A percentile compares a stretch with the other conserved stretches of the same genome.
Evolutionary conservation across 2,329 filamentous ascomycete genomes (phyloP).

Genomic region (Diplodia corticola): DNA sequence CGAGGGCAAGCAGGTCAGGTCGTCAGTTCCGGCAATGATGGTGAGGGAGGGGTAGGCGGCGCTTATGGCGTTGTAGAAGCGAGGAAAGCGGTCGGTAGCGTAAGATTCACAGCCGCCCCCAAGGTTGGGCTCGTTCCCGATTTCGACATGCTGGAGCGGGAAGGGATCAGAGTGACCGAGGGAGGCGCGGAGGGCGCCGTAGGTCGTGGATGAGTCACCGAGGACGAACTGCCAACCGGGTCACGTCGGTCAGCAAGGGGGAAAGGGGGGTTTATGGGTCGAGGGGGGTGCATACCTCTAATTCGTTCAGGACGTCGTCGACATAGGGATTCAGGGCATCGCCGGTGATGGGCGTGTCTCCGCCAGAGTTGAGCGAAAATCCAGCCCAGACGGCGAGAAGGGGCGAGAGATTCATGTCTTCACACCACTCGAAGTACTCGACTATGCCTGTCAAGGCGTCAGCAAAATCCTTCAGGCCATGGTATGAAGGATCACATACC

Average conservation of each 20-base stretch:
- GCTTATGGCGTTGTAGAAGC: slow-evolving; percentile 61
- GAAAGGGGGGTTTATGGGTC: not conserved
- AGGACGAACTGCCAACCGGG: slow-evolving; percentile 51
- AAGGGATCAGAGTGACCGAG: slow-evolving; percentile 65
- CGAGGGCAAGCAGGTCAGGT: slow-evolving; percentile 25
- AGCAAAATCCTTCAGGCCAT: not conserved
- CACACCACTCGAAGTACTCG: slow-evolving; percentile 63
- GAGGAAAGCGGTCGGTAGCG: slow-evolving; percentile 57
- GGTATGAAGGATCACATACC: slow-evolving; percentile 29
- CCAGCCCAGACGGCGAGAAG: slow-evolving; percentile 62
- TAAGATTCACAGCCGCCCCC: slow-evolving; percentile 42
- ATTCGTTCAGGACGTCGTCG: slow-evolving; percentile 61
- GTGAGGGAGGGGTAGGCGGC: slow-evolving; percentile 58
- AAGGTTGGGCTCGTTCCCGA: slow-evolving; percentile 69
- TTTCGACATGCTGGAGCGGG: slow-evolving; percentile 61
- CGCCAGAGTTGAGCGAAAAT: slow-evolving; percentile 46
- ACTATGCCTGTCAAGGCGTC: slow-evolving; percentile 45
- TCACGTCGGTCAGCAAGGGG: not conserved
- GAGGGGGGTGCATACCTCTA: slow-evolving; percentile 44
- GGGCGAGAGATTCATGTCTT: slow-evolving; percentile 59
- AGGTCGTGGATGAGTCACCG: slow-evolving; percentile 55
- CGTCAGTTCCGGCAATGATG: slow-evolving; percentile 53
- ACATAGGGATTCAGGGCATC: slow-evolving; percentile 57
- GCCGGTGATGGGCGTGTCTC: slow-evolving; percentile 50
- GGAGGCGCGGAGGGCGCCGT: slow-evolving; percentile 58